Conservation (phyloP, 768 basidiomycete genomes). For the Pholiota conissans region DNA sequence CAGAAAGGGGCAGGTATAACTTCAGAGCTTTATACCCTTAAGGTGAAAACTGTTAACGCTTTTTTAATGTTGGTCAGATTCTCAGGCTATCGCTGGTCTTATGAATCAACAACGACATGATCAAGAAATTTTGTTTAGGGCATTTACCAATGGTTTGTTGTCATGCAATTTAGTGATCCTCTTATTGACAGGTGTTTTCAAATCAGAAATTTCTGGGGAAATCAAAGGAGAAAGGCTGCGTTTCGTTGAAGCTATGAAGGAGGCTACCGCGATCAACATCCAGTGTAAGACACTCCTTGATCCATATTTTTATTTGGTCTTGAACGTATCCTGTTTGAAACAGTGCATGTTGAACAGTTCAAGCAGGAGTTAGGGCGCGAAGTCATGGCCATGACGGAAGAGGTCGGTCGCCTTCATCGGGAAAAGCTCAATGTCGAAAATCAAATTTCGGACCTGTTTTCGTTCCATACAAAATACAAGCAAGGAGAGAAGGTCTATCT, state of each 20-base stretch:
- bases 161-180: not conserved
- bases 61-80: slow-evolving; percentile 33
- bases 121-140: slow-evolving; percentile 68
- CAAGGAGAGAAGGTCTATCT: slow-evolving; percentile 22
- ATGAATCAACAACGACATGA: slow-evolving; percentile 72
- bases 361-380: slow-evolving; percentile 78
- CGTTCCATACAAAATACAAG: slow-evolving; percentile 71
- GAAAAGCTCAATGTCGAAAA: slow-evolving; percentile 67
- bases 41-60: slow-evolving; percentile 1
- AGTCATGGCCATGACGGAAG: slow-evolving; percentile 71
- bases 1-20: slow-evolving; percentile 23
- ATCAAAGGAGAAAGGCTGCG: slow-evolving; percentile 83
- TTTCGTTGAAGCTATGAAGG: slow-evolving; percentile 95
- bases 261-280: slow-evolving; percentile 86
- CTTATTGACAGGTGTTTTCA: no score
- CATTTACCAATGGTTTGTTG: slow-evolving; percentile 58
- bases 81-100: slow-evolving; percentile 56
- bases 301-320: not conserved
- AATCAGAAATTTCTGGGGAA: slow-evolving; percentile 73
- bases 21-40: slow-evolving; percentile 8
- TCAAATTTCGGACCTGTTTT: slow-evolving; percentile 72
- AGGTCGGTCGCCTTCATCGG: slow-evolving; percentile 65
- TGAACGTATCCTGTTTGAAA: not conserved
- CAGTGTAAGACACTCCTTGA: slow-evolving; percentile 47
- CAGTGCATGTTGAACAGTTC: slow-evolving; percentile 87